Evolutionary conservation across 179 eudicot species (phyloP), one percentile per base, ranked within the genome.

Genomic region (Patellifolia procumbens): DNA sequence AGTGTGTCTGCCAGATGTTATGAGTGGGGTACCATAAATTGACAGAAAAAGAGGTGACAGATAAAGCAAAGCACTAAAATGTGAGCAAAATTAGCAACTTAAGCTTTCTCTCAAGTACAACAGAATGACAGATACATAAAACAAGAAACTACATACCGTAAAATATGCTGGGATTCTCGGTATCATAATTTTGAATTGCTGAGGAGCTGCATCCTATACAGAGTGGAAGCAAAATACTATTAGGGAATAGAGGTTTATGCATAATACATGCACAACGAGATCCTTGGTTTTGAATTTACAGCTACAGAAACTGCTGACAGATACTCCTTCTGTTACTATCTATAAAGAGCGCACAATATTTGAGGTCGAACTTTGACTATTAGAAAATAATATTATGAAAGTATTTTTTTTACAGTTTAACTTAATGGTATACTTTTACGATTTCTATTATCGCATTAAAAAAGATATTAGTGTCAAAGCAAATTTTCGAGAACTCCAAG

Each of bases 111-210:
- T 31, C 12, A 51, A 7, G 37, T 19, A 52, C 51, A 35, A 53
- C 28, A 39, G 3, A 73, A 24, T 22, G 35, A 64, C 63, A 55
- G 26, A 63, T n/a, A 60, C 12, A 42, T 11, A 43, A 34, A 31
- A 28, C 26, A 4, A 60, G 32, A 69, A 70, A 32, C 69, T 73
- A 72, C 89, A 61, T 84, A 94, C 98, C 85, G 98, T 92, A 82
- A 94, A 94, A 87, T 94, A 94, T 70, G 98, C 94, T 63, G 97
- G 97, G 81, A 93, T 90, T 86, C 84, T 91, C 31, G 97, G 98
- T 76, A 93, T 93, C 77, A 70, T 79, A 70, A 93, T 91, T 85
- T 87, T 90, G 91, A 93, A 93, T 75, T 93, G 98, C 82, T 79
- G 86, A 52, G 96, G 88, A 80, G 88, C 73, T 75, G 85, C 85